A percentile compares a stretch with the other conserved stretches of the same genome.
Evolutionary conservation across 495 filamentous ascomycete genomes (phyloP).

Genomic region (Penicillium egyptiacum): DNA sequence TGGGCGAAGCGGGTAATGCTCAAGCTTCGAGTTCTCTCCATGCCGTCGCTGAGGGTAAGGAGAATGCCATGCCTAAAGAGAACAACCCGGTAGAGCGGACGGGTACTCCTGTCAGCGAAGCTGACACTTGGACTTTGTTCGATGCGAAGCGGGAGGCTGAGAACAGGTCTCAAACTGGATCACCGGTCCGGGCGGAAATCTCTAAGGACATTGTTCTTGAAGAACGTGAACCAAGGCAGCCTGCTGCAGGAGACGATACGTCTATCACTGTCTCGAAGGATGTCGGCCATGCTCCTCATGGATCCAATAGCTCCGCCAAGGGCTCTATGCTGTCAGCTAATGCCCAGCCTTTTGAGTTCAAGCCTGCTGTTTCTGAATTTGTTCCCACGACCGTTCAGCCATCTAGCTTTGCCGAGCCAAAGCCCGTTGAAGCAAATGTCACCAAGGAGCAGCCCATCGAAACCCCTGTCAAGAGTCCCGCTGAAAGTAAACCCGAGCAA

Average conservation of each 20-base stretch:
- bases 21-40: conserved; percentile 29
- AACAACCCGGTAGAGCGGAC: conserved; percentile 32
- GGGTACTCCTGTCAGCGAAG: conserved; percentile 41
- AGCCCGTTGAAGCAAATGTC: conserved; percentile 10
- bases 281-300: conserved; percentile 22
- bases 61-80: conserved; percentile 40
- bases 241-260: conserved; percentile 11
- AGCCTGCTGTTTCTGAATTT: conserved; percentile 49
- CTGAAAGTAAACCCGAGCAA: conserved; percentile 15
- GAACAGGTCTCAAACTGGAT: conserved; percentile 37
- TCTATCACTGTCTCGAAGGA: conserved; percentile 6
- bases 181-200: conserved; percentile 26
- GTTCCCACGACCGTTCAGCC: conserved; percentile 46
- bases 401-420: conserved; percentile 35
- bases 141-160: conserved; percentile 43
- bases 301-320: conserved; percentile 29
- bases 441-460: conserved; percentile 7
- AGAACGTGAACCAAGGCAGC: conserved; percentile 13
- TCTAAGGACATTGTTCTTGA: conserved; percentile 14
- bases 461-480: conserved; percentile 18
- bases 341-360: conserved; percentile 66
- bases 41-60: conserved; percentile 45
- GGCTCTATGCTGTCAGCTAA: conserved; percentile 57
- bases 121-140: conserved; percentile 44
- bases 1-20: conserved; percentile 45